Evolutionary conservation across 2,329 filamentous ascomycete species (phyloP), one percentile per base, ranked within the genome.

Genomic region (Cladosporium cucumerinum): DNA sequence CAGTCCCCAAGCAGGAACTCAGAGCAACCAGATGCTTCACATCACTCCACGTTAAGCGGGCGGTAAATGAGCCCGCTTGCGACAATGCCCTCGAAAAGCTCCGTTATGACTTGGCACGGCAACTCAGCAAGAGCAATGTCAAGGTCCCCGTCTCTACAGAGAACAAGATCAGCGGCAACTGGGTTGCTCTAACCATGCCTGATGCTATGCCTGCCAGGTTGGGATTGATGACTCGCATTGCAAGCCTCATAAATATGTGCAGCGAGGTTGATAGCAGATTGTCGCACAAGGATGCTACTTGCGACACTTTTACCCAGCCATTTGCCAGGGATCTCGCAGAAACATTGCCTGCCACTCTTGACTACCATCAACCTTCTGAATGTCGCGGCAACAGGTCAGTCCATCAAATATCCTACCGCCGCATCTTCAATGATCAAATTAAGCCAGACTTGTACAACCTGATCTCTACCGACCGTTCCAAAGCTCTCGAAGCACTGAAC

Each of bases 81-180:
- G 46, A 61, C 28, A 10, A 25, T 2, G 46, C 58, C 25, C 46
- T 61, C n/a, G 18, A 25, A 14, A 28, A 26, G 1, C 30, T 61
- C 11, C 48, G 48, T 14, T n/a, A 34, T 5, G 28, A 61, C 5
- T 5, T 61, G 28, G 30, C 58, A 28, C n/a, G 25, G n/a, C 23
- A 36, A 12, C 16, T 61, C 28, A 52, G 36, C 21, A 48, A 52
- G 21, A 61, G 21, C 28, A 26, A 32, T 6, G 12, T 23, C 30
- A 30, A 36, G 3, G 43, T 61, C 14, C 46, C 46, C 7, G 10
- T 30, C 12, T 32, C 58, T 14, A 61, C 58, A 2, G 58, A 61
- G 46, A 52, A 51, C 43, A 25, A 51, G 12, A 51, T 39, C 28
- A 52, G 43, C 30, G 58, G 58, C n/a, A 61, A 52, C 21, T 61